phyloP scores from a whole-genome alignment of 2,329 filamentous ascomycete species.

The Ascochyta koolunga region DNA sequence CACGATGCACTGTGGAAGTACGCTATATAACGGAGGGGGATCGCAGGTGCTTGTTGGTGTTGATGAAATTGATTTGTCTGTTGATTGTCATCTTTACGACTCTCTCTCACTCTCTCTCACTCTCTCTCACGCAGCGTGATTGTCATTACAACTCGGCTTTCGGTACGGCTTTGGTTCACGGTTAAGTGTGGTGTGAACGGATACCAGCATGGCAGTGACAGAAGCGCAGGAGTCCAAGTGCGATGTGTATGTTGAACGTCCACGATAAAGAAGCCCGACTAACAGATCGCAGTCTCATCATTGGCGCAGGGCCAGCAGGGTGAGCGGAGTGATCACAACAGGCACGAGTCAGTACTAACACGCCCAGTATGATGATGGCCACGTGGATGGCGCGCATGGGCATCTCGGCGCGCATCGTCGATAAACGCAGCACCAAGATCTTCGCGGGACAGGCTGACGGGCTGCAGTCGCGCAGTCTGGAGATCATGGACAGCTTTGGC shows the following conservation, averaged over 20 bases:
- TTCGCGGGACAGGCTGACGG: constrained; percentile 52
- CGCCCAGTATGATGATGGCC: constrained; percentile 46
- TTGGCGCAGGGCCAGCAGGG: constrained; percentile 50
- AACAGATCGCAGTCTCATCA: constrained; percentile 37
- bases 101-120: too few species aligned
- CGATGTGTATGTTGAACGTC: constrained; percentile 47
- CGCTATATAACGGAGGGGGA: constrained; percentile 7
- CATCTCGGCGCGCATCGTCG: constrained; percentile 50
- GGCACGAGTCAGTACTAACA: background rate
- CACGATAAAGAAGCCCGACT: too few species aligned
- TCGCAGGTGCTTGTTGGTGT: constrained; percentile 1
- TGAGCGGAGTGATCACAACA: constrained; percentile 9
- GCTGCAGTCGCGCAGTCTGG: constrained; percentile 50
- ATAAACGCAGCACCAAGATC: constrained; percentile 51
- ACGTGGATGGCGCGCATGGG: constrained; percentile 51
- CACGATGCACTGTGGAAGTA: too few species aligned
- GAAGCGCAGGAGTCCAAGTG: constrained; percentile 39
- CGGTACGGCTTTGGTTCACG: too few species aligned
- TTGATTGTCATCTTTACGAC: constrained; percentile 2
- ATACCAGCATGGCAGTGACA: constrained; percentile 29
- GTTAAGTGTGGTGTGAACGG: too few species aligned
- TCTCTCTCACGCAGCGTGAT: background rate
- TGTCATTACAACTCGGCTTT: background rate
- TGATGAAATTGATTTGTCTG: background rate
- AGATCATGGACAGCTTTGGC: constrained; percentile 66